phyloP scores from a whole-genome alignment of 2,329 filamentous ascomycete genomes.

The Lachnellula subtilissima region DNA sequence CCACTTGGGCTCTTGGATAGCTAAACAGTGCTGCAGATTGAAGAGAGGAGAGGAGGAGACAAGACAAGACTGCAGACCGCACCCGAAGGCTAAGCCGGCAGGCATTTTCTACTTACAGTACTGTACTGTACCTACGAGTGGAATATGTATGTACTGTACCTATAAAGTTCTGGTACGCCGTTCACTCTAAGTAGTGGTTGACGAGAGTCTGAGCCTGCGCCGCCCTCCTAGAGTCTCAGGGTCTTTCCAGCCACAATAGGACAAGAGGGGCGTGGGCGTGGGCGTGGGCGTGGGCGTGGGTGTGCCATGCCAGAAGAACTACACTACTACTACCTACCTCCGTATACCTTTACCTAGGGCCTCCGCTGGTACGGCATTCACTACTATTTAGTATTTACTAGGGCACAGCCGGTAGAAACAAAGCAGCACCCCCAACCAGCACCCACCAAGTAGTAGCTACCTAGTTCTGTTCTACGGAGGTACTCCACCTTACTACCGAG shows the following conservation, averaged over 20 bases:
- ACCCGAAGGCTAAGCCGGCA: conserved; percentile 6
- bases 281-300: too few relatives aligned
- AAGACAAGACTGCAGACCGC: background rate
- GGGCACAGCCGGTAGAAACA: background rate
- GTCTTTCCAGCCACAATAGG: background rate
- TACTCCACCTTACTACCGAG: conserved; percentile 5
- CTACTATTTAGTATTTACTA: too few relatives aligned
- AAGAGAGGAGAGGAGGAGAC: background rate
- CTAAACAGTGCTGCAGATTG: background rate
- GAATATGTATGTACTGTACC: too few relatives aligned
- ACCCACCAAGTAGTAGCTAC: background rate
- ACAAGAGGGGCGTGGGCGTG: too few relatives aligned
- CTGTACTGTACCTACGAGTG: too few relatives aligned
- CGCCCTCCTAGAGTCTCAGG: background rate
- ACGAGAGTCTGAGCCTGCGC: background rate
- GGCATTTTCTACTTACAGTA: background rate
- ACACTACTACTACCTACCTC: too few relatives aligned
- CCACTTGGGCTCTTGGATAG: background rate
- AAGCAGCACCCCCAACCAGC: background rate
- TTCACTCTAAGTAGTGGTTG: background rate
- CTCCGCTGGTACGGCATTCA: too few relatives aligned
- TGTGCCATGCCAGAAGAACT: too few relatives aligned
- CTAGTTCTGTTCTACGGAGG: background rate
- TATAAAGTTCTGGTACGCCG: background rate
- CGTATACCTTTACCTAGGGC: too few relatives aligned